phyloP scores from a whole-genome alignment of 768 basidiomycete species.

The Tylopilus subfusipes region DNA sequence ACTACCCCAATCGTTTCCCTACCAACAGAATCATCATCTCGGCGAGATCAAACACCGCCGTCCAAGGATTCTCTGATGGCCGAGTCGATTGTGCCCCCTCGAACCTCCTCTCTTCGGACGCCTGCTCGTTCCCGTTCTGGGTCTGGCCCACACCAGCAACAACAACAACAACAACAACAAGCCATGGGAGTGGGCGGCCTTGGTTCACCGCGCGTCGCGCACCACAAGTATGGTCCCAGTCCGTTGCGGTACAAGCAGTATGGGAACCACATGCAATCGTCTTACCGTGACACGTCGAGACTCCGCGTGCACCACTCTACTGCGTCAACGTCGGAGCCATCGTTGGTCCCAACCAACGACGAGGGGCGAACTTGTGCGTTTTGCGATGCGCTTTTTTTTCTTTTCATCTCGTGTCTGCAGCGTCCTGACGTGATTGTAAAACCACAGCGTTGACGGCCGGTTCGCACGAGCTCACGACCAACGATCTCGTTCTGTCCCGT shows the following conservation, averaged over 20 bases:
- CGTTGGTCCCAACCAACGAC: constrained; percentile 54
- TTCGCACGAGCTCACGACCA: constrained; percentile 55
- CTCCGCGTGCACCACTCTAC: constrained; percentile 65
- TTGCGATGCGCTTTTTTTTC: constrained; percentile 2
- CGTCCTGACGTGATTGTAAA: constrained; percentile 9
- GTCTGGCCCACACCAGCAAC: constrained; percentile 23
- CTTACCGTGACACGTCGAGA: constrained; percentile 39
- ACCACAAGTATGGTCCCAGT: constrained; percentile 38
- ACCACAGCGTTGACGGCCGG: constrained; percentile 24
- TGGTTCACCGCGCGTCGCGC: constrained; percentile 33
- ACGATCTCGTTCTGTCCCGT: constrained; percentile 45
- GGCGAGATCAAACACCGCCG: constrained; percentile 38
- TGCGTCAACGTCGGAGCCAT: constrained; percentile 82
- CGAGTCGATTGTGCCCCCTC: constrained; percentile 31
- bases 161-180: constrained; percentile 15
- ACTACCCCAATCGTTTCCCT: constrained; percentile 25
- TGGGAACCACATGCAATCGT: constrained; percentile 34
- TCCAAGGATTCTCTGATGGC: constrained; percentile 47
- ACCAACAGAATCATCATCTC: constrained; percentile 23
- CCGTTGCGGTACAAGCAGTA: constrained; percentile 44
- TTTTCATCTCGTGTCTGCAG: constrained; percentile 7
- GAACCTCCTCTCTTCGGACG: constrained; percentile 30
- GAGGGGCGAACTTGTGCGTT: constrained; percentile 49
- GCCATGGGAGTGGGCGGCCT: constrained; percentile 12
- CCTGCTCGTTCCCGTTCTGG: constrained; percentile 32